Percentiles rank a stretch among this genome's conserved stretches.
phyloP scores from a whole-genome alignment of 1,139 yeast genomes.

The Fermentozyma sake region DNA sequence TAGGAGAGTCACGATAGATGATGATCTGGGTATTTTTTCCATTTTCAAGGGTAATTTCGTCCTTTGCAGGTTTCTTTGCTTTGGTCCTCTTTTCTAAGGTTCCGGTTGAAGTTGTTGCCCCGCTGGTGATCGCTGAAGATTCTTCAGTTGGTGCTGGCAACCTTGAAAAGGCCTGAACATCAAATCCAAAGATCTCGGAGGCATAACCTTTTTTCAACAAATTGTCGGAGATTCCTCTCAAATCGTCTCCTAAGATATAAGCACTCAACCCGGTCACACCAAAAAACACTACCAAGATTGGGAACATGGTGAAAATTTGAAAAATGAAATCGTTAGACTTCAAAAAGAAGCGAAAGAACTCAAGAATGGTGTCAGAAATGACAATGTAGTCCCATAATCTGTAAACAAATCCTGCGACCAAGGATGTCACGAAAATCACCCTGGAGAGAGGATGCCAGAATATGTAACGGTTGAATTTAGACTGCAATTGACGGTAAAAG shows the following conservation, averaged over 20 bases:
- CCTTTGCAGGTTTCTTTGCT: no score
- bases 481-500: constrained; percentile 53
- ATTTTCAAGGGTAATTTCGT: constrained; percentile 20
- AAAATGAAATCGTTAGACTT: constrained; percentile 23
- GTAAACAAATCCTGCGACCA: constrained; percentile 19
- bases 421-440: constrained; percentile 18
- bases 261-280: constrained; percentile 28
- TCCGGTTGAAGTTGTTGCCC: no score
- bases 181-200: constrained; percentile 48
- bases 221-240: constrained; percentile 40
- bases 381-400: constrained; percentile 33
- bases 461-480: constrained; percentile 43
- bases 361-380: constrained; percentile 32
- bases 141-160: constrained; percentile 22
- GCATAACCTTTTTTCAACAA: constrained; percentile 29
- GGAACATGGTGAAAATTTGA: constrained; percentile 24
- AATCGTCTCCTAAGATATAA: constrained; percentile 42
- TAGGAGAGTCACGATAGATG: constrained; percentile 61
- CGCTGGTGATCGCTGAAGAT: no score
- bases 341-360: constrained; percentile 22
- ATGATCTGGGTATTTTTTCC: constrained; percentile 52
- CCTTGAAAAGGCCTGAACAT: constrained; percentile 44
- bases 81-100: constrained; percentile 11
- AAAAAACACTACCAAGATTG: constrained; percentile 20
- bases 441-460: constrained; percentile 46